Evolutionary conservation across 2,329 filamentous ascomycete species (phyloP), one percentile per base, ranked within the genome.

Genomic region (Diplocarpon mali): DNA sequence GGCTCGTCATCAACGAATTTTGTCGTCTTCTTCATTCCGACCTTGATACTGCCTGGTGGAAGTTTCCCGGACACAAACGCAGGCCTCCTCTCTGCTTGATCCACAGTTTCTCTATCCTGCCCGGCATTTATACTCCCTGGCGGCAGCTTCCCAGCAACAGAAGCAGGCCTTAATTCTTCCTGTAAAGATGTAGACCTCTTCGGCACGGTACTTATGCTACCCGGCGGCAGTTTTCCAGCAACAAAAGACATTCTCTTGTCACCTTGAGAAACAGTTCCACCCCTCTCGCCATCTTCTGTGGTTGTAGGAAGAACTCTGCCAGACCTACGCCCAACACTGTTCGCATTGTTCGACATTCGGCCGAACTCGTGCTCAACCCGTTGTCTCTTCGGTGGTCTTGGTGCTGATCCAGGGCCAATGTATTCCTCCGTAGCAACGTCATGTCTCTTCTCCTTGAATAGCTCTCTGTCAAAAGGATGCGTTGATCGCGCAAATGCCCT

Each of bases 311-410:
- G 62, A 32, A 64, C 57, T 49, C 65, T 66, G 13, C 64, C 61
- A 16, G 63, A 58, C 8, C 60, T 46, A n/a, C 60, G 29, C 20
- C 51, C 37, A 6, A 49, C 49, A 28, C 46, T 49, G 31, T 50
- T 50, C 30, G 44, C 38, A 44, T 55, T 53, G 31, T 50, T 49
- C 29, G 45, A 35, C 40, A 54, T 53, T 40, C 50, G 42, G 31
- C 45, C 50, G 5, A 46, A 28, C 9, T 49, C 50, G n/a, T 54
- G 49, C 14, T 58, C 64, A 3, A 66, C 62, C 49, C 66, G 65
- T 43, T 69, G 70, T 43, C 72, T 65, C 58, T 76, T 76, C 16
- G 56, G 50, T 30, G 58, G 51, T 31, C 57, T 58, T n/a, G 51
- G 45, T n/a, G 39, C 38, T 12, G 48, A 11, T 8, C 46, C 51